phyloP scores from a whole-genome alignment of 208 protist species.

The Leishmania tropica region DNA sequence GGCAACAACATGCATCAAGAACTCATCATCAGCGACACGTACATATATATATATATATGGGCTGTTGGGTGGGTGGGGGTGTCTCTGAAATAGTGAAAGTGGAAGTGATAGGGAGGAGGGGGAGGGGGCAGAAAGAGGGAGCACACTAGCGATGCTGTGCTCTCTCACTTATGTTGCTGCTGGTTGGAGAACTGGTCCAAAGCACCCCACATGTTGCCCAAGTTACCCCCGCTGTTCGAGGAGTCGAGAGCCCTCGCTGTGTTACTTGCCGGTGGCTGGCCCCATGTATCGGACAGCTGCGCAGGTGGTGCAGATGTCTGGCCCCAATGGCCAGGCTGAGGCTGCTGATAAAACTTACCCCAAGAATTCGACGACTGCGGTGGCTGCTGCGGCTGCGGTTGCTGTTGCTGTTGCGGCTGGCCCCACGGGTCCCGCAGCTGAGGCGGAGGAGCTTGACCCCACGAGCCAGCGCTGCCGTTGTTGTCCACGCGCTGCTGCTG shows the following conservation, averaged over 20 bases:
- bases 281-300: constrained; percentile 16
- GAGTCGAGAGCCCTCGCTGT: constrained; percentile 12
- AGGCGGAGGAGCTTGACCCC: background rate
- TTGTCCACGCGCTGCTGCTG: constrained; percentile 7
- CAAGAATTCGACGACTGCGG: constrained; percentile 6
- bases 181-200: constrained; percentile 42
- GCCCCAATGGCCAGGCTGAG: constrained; percentile 27
- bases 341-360: constrained; percentile 31
- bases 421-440: constrained; percentile 4
- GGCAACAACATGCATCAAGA: background rate
- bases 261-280: constrained; percentile 5
- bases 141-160: background rate
- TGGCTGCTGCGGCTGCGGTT: background rate
- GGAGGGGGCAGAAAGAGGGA: background rate
- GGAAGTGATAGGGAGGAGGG: background rate
- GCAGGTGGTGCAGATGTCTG: constrained; percentile 15
- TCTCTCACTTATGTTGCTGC: constrained; percentile 28
- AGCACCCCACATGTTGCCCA: constrained; percentile 51
- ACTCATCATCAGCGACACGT: background rate
- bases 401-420: constrained; percentile 1
- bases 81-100: background rate
- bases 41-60: background rate
- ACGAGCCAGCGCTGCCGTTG: background rate
- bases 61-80: no score
- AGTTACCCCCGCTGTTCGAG: background rate